Percentiles rank a stretch among this genome's conserved stretches.
These are phyloP conservation scores for Suillus americanus DNA, from an alignment of 768 basidiomycete species.

Conservation along the genomic window DNA sequence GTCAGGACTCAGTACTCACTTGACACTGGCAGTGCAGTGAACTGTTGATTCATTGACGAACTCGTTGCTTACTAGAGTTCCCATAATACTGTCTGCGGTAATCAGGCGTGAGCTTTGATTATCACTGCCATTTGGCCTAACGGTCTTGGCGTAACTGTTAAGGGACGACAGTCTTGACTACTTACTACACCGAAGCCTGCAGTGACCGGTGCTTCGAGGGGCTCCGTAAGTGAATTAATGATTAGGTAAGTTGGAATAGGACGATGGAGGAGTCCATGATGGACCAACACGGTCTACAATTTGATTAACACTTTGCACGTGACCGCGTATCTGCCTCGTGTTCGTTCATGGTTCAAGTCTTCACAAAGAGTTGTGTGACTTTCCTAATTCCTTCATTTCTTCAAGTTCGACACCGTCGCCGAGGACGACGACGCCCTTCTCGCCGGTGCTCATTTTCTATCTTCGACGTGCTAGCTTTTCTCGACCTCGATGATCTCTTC, in stretches of 20 bases:
- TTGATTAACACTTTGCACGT: constrained; percentile 30
- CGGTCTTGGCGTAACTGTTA: too few species aligned
- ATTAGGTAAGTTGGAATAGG: not conserved
- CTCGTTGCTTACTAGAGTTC: too few species aligned
- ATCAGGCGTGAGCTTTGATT: too few species aligned
- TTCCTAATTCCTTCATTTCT: constrained; percentile 9
- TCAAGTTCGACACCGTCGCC: constrained; percentile 11
- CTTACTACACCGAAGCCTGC: too few species aligned
- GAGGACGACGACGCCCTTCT: constrained; percentile 16
- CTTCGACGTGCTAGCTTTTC: not conserved
- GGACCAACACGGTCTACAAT: constrained; percentile 9
- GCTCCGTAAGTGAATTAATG: too few species aligned
- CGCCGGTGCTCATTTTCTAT: constrained; percentile 7
- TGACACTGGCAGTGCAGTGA: too few species aligned
- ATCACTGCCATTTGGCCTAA: too few species aligned
- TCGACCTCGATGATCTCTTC: constrained; percentile 22
- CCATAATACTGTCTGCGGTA: too few species aligned
- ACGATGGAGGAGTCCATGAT: not conserved
- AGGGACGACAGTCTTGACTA: too few species aligned
- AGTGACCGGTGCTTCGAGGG: too few species aligned
- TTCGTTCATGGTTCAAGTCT: constrained; percentile 26
- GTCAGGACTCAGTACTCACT: too few species aligned
- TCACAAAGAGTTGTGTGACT: constrained; percentile 27
- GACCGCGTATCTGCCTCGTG: constrained; percentile 37
- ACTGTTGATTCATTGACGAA: too few species aligned